phyloP scores from a whole-genome alignment of 139 green algal genomes.

The Tetradesmus lagerheimii region DNA sequence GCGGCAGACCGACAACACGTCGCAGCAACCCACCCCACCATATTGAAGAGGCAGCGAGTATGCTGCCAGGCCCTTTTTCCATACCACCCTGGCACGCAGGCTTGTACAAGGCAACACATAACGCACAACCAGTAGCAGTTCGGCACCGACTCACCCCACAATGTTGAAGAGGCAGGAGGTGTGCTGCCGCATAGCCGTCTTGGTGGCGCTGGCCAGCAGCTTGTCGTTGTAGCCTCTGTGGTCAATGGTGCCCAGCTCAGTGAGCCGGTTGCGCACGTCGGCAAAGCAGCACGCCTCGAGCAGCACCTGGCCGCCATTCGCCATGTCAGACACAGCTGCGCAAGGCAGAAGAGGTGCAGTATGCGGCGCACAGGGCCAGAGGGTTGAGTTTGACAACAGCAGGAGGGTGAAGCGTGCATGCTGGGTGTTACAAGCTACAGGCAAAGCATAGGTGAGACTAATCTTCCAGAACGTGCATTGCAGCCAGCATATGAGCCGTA shows the following conservation, averaged over 20 bases:
- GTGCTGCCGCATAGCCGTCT: constrained; percentile 26
- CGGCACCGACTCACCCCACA: neutral
- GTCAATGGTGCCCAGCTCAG: constrained; percentile 44
- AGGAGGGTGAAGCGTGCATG: too few species aligned
- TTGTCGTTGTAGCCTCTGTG: constrained; percentile 46
- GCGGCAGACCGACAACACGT: too few species aligned
- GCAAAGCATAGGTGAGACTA: too few species aligned
- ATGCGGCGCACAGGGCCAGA: neutral
- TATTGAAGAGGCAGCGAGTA: neutral
- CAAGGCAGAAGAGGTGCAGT: neutral
- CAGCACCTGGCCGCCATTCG: constrained; percentile 44
- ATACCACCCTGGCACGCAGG: too few species aligned
- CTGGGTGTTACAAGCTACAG: too few species aligned
- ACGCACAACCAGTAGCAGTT: too few species aligned
- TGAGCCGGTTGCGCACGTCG: constrained; percentile 14
- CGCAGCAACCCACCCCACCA: neutral
- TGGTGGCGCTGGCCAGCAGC: constrained; percentile 2
- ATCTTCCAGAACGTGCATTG: too few species aligned
- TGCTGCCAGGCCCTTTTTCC: too few species aligned
- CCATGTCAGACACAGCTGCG: constrained; percentile 42
- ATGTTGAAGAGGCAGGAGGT: constrained; percentile 7
- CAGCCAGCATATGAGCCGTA: too few species aligned
- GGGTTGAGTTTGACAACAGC: too few species aligned
- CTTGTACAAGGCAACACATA: too few species aligned
- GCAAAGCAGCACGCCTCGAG: constrained; percentile 33